phyloP scores from a whole-genome alignment of 768 basidiomycete species.

The Agaricus sinodeliciosus region DNA sequence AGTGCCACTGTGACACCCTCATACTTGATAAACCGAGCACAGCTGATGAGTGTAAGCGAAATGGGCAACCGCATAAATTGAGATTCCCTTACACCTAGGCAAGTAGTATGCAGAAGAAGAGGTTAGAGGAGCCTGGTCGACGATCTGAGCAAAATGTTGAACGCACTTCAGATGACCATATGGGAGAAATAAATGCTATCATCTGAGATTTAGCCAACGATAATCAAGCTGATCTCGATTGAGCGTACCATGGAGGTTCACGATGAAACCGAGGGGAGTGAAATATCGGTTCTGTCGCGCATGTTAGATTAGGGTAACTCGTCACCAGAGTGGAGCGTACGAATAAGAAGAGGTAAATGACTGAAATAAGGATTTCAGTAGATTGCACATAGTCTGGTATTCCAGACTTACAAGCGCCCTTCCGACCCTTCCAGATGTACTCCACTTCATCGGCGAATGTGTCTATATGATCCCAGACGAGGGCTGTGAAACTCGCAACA shows the following conservation, averaged over 20 bases:
- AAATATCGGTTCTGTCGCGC: conserved; percentile 54
- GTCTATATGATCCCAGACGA: conserved; percentile 55
- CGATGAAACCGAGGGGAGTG: conserved; percentile 54
- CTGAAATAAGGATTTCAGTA: conserved; percentile 16
- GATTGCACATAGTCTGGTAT: neutral
- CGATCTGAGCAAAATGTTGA: neutral
- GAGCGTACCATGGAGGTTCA: conserved; percentile 42
- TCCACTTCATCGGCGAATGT: conserved; percentile 48
- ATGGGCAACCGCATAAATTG: neutral
- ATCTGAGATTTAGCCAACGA: neutral
- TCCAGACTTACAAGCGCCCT: conserved; percentile 34
- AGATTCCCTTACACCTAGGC: conserved; percentile 6
- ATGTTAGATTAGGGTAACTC: neutral
- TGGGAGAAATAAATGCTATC: conserved; percentile 34
- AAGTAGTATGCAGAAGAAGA: neutral
- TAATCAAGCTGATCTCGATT: neutral
- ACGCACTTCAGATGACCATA: conserved; percentile 33
- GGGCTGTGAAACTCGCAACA: conserved; percentile 40
- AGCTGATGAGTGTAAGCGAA: conserved; percentile 21
- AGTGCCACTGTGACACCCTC: conserved; percentile 40
- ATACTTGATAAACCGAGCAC: conserved; percentile 39
- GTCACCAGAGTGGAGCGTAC: conserved; percentile 8
- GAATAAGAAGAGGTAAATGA: conserved; percentile 37
- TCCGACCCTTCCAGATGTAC: conserved; percentile 45
- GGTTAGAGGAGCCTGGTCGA: neutral